Evolutionary conservation across 139 green algal genomes (phyloP).

Genomic region (Edaphochlamys debaryana): DNA sequence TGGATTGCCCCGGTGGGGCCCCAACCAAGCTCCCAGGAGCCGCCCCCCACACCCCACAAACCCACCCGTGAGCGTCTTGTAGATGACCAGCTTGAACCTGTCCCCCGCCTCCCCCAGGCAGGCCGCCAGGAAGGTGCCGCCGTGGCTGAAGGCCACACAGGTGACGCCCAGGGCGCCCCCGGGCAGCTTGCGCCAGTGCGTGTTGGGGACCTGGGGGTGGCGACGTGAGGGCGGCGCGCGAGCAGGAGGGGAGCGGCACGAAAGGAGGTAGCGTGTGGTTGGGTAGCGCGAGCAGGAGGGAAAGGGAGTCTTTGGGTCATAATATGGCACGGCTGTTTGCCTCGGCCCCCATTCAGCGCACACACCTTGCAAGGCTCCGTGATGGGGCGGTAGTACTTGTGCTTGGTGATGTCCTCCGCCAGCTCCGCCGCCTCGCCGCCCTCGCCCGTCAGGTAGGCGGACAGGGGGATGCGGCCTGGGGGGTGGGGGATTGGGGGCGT

Average conservation of each 20-base stretch:
- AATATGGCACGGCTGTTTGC: no score
- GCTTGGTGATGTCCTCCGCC: constrained; percentile 22
- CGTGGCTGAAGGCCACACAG: constrained; percentile 44
- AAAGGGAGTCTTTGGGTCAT: no score
- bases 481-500: background rate
- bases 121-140: constrained; percentile 37
- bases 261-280: no score
- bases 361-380: constrained; percentile 43
- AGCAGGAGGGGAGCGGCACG: background rate
- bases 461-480: constrained; percentile 35
- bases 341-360: no score
- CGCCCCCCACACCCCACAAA: background rate
- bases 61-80: constrained; percentile 26
- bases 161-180: constrained; percentile 26
- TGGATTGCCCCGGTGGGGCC: background rate
- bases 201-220: constrained; percentile 45
- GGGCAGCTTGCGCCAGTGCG: constrained; percentile 25
- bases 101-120: background rate
- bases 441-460: constrained; percentile 6
- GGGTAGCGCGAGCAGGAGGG: no score
- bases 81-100: background rate
- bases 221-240: background rate
- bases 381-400: constrained; percentile 40
- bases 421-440: background rate
- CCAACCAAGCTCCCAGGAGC: no score